These are phyloP conservation scores for Hordeum pubiflorum DNA, from an alignment of 202 grass and related monocot genomes.

Conservation along the genomic window DNA sequence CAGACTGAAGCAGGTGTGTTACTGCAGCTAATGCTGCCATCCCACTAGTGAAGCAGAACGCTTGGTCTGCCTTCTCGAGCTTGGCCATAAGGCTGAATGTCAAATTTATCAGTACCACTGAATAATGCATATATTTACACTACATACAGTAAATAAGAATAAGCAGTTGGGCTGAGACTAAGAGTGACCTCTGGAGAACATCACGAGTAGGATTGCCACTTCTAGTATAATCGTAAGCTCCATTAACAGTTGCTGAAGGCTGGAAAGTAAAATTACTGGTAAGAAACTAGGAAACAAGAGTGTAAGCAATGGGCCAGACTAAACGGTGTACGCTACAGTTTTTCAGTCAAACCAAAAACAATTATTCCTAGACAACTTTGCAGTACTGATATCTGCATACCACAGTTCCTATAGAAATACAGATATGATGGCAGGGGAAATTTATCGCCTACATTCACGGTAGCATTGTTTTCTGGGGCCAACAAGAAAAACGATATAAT, in stretches of 20 bases:
- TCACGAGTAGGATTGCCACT: constrained; percentile 96
- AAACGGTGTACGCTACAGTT: neutral
- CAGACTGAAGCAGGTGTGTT: constrained; percentile 65
- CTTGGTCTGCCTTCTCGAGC: constrained; percentile 92
- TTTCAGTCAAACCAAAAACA: constrained; percentile 9
- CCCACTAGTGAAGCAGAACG: constrained; percentile 98
- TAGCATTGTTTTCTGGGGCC: neutral
- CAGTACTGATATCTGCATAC: neutral
- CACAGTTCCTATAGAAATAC: neutral
- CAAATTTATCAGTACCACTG: constrained; percentile 24
- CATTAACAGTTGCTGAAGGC: constrained; percentile 86
- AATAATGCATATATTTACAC: constrained; percentile 17
- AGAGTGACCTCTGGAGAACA: constrained; percentile 77
- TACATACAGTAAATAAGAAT: neutral
- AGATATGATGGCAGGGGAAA: neutral
- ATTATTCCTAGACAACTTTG: neutral
- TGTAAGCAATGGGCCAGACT: neutral
- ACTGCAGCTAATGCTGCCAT: constrained; percentile 81
- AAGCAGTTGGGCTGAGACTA: neutral
- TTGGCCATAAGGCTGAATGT: constrained; percentile 79
- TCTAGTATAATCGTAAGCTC: constrained; percentile 93
- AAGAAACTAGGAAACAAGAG: neutral
- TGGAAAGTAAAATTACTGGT: constrained; percentile 27
- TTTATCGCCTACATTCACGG: neutral
- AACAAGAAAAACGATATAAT: neutral